A percentile compares a stretch with the other conserved stretches of the same genome.
These are phyloP conservation scores for Xylaria sp. DNA, from an alignment of 2,329 filamentous ascomycete species.

Conservation along the genomic window DNA sequence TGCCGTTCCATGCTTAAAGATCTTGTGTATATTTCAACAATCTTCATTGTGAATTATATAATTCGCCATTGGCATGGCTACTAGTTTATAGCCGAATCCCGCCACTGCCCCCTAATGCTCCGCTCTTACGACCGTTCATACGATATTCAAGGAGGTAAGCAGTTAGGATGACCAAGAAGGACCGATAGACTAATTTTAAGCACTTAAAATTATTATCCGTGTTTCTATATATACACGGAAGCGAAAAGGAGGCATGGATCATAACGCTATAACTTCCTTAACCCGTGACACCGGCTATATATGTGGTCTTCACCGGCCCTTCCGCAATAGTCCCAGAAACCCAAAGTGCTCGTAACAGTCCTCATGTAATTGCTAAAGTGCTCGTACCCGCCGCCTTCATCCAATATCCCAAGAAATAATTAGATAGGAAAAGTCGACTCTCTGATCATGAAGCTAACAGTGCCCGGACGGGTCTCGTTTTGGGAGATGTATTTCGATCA, in stretches of 20 bases:
- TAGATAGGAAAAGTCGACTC: constrained; percentile 6
- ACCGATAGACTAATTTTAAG: not conserved
- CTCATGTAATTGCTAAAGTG: not conserved
- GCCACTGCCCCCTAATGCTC: too few species aligned
- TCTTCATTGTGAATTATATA: too few species aligned
- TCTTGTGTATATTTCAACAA: too few species aligned
- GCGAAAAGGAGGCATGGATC: not conserved
- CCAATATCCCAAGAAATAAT: not conserved
- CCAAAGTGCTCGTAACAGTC: not conserved
- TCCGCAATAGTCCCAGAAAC: not conserved
- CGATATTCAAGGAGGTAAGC: not conserved
- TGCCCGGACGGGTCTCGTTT: not conserved
- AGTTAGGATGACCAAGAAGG: not conserved
- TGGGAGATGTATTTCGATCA: not conserved
- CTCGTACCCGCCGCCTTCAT: not conserved
- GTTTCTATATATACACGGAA: not conserved
- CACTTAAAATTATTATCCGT: not conserved
- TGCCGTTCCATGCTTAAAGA: too few species aligned
- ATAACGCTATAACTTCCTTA: not conserved
- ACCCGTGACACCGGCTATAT: not conserved
- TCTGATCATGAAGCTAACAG: not conserved
- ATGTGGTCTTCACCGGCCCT: not conserved
- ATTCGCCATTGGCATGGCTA: too few species aligned
- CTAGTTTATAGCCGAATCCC: too few species aligned
- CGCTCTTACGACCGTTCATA: too few species aligned